Percentiles rank a stretch among this genome's conserved stretches.
These are phyloP conservation scores for Mycena galericulata DNA, from an alignment of 768 basidiomycete species.

Conservation along the genomic window DNA sequence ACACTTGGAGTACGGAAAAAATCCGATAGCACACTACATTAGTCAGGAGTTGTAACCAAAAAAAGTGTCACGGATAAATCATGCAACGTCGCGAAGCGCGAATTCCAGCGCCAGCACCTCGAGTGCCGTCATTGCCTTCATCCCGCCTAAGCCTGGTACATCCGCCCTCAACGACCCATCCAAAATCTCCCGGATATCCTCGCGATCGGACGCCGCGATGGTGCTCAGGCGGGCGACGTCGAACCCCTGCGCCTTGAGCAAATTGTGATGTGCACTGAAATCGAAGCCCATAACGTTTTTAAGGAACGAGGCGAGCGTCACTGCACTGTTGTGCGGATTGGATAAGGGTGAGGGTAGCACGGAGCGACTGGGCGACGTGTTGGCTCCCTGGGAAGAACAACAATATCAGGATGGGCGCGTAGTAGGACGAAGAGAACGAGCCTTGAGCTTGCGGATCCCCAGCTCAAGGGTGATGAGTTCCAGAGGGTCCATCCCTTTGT, in stretches of 20 bases:
- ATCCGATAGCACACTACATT: too few relatives aligned
- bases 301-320: slow-evolving; percentile 3
- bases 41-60: too few relatives aligned
- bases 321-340: not conserved
- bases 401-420: not conserved
- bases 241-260: slow-evolving; percentile 4
- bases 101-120: too few relatives aligned
- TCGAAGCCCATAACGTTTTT: slow-evolving; percentile 27
- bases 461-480: not conserved
- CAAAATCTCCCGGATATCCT: not conserved
- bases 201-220: not conserved
- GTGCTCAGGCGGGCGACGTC: not conserved
- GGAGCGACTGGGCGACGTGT: not conserved
- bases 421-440: not conserved
- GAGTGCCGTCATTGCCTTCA: too few relatives aligned
- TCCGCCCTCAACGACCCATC: not conserved
- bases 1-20: too few relatives aligned
- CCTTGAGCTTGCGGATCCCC: not conserved
- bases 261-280: not conserved
- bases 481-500: not conserved
- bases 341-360: not conserved
- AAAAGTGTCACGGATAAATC: too few relatives aligned
- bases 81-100: too few relatives aligned
- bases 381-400: not conserved
- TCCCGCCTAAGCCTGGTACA: too few relatives aligned